Base-by-base conservation (phyloP, 768 basidiomycete species). In the Pleurotus djamor region DNA sequence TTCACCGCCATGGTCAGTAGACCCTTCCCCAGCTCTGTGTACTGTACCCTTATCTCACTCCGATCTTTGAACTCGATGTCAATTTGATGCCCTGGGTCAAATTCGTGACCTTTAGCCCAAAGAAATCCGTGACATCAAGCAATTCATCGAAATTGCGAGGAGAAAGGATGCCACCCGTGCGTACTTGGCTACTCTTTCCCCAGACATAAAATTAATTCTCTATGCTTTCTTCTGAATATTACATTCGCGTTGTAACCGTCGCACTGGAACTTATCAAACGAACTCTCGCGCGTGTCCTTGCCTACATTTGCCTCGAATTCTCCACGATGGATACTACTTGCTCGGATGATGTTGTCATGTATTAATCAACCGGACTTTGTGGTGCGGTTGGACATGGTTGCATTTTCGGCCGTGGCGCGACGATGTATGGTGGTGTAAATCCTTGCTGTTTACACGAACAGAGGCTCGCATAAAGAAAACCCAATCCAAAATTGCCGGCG, bases 401-500 rank as follows among this genome's bases (percentile, higher is more conserved):
- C 21, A 28, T 28, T 28, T 28, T 28, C 21, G 21, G 21, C 21
- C 21, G 21, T 28, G 21, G 21, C 21, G 21, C 21, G 21, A 28
- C 21, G 21, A 28, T 28, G 21, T 28, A 28, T 28, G 21, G 21
- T 28, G 21, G 21, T 28, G 21, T 28, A 28, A 28, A 28, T 28
- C 21, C 21, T 28, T 28, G 21, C 21, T 28, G 21, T 28, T 28
- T 1, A 28, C 21, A 28, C 21, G 21, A 43, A 47, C 75, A 98
- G 96, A 94, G 83, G 94, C 92, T 61, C 92, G 94, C 77, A 97
- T 98, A 86, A 98, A 98, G 83, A 97, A 96, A 83, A 89, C 89
- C 62, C 81, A 84, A 60, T 78, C 90, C 41, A 85, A 82, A 73
- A 75, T 80, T 34, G 72, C 86, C 36, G 82, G 83, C 52, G 89